These are phyloP conservation scores for Tylopilus orsonianus DNA, from an alignment of 1,284 basidiomycete species.

Conservation along the genomic window DNA sequence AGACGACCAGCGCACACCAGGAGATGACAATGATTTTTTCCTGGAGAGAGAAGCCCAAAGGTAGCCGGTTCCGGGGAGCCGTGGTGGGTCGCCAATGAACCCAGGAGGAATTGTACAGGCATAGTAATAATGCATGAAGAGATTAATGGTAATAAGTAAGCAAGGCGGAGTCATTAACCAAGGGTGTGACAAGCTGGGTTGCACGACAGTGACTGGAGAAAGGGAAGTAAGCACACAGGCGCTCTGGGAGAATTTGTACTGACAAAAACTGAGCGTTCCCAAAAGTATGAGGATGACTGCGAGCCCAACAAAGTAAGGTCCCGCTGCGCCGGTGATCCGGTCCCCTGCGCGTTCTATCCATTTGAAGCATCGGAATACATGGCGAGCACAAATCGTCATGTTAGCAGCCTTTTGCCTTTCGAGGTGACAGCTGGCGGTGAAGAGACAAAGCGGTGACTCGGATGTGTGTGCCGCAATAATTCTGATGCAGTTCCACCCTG, in stretches of 20 bases:
- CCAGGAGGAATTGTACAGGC: constrained; percentile 79
- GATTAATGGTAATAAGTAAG: constrained; percentile 73
- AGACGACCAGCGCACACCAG: constrained; percentile 31
- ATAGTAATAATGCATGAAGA: constrained; percentile 82
- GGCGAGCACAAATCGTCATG: constrained; percentile 48
- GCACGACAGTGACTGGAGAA: constrained; percentile 69
- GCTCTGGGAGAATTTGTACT: constrained; percentile 33
- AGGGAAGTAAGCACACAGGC: background rate
- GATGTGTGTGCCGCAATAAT: no score
- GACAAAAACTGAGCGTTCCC: constrained; percentile 82
- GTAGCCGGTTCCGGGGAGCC: constrained; percentile 39
- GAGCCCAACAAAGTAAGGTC: constrained; percentile 83
- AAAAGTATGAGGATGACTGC: constrained; percentile 70
- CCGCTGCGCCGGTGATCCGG: constrained; percentile 83
- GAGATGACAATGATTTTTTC: background rate
- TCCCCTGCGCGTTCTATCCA: constrained; percentile 77
- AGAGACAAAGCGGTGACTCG: no score
- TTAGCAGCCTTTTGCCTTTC: no score
- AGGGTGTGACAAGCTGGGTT: constrained; percentile 52
- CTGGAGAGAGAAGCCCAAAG: constrained; percentile 54
- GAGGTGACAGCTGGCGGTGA: no score
- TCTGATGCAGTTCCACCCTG: no score
- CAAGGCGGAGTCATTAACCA: constrained; percentile 66
- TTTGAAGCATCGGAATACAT: constrained; percentile 86
- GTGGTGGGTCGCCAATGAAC: constrained; percentile 46